Evolutionary conservation across 257 asterid genomes (phyloP), one percentile per base, ranked within the genome.

Genomic region (Mitragyna speciosa): DNA sequence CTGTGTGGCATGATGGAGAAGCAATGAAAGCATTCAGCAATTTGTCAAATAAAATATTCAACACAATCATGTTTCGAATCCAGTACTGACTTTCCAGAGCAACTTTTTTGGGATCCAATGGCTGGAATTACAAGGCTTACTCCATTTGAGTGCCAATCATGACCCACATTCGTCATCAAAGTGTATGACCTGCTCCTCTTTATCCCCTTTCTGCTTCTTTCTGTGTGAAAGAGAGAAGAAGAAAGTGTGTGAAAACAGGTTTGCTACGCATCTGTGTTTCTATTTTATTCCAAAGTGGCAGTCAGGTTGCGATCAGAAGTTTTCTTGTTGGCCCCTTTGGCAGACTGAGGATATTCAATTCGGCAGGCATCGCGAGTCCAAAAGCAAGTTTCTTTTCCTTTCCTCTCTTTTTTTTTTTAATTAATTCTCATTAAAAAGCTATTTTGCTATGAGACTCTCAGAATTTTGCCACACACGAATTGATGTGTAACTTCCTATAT

Each of bases 21-120:
- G 70, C 45, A 71, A 71, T 67, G 14, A 67, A 71, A 71, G 41
- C 76, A 71, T 45, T 71, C 75, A 71, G 5, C 72, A 67, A 67
- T 6, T 33, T 6, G 47, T 2, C 6, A 67, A 67, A 5, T 31
- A 33, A 31, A 67, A 36, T 15, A 36, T 33, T 14, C 28, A 67
- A 33, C n/a, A 67, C n/a, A 17, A 31, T 31, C n/a, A 67, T 67
- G 47, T 33, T 33, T 31, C 2, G 48, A 36, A 67, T 67, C 48
- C 72, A 33, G 48, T 17, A 17, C 28, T 28, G 15, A 49, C 63
- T 72, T 72, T 48, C 64, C 45, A 48, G 43, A 26, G 43, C 70
- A 65, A 65, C 70, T 71, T 48, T 49, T 43, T 26, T 48, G 61
- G 76, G 76, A 48, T 72, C 76, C 76, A 72, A 72, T 48, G 76